Evolutionary conservation across 805 yeast species (phyloP).

Genomic region (Cyberlindnera maclurae): DNA sequence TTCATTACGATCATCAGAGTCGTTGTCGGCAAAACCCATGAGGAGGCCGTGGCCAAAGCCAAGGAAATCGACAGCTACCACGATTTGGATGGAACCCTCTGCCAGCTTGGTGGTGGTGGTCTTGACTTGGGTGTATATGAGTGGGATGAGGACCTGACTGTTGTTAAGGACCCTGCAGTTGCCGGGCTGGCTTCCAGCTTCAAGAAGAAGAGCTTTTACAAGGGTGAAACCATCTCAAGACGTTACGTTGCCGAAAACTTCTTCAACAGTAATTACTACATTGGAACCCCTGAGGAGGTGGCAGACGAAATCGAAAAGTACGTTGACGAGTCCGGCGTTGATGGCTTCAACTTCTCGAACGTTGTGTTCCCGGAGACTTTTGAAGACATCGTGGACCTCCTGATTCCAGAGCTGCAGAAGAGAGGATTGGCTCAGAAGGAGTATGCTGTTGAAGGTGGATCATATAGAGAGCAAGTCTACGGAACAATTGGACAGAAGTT

Average conservation of each 20-base stretch:
- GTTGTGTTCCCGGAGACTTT: constrained; percentile 33
- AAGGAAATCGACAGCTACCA: constrained; percentile 27
- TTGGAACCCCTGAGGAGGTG: constrained; percentile 31
- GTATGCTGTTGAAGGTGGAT: constrained; percentile 22
- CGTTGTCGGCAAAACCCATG: constrained; percentile 32
- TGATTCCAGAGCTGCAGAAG: constrained; percentile 31
- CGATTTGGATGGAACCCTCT: constrained; percentile 35
- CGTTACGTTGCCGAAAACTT: constrained; percentile 24
- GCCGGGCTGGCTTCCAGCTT: constrained; percentile 23
- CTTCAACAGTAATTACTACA: constrained; percentile 11
- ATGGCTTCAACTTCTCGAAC: constrained; percentile 37
- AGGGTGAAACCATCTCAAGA: constrained; percentile 23
- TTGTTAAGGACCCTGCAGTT: constrained; percentile 27
- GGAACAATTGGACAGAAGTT: constrained; percentile 19
- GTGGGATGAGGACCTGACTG: constrained; percentile 36
- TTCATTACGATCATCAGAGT: constrained; percentile 32
- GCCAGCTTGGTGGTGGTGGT: constrained; percentile 42
- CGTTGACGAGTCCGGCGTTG: constrained; percentile 34
- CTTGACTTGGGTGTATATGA: constrained; percentile 37
- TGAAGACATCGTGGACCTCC: constrained; percentile 30
- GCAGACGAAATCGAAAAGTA: constrained; percentile 35
- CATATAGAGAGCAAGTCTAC: constrained; percentile 31
- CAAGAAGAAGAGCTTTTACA: constrained; percentile 19
- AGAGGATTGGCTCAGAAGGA: constrained; percentile 31
- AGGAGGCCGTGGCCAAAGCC: constrained; percentile 33